Base-by-base conservation (phyloP, 176 grass and related monocot species). In the Dactylis glomerata region DNA sequence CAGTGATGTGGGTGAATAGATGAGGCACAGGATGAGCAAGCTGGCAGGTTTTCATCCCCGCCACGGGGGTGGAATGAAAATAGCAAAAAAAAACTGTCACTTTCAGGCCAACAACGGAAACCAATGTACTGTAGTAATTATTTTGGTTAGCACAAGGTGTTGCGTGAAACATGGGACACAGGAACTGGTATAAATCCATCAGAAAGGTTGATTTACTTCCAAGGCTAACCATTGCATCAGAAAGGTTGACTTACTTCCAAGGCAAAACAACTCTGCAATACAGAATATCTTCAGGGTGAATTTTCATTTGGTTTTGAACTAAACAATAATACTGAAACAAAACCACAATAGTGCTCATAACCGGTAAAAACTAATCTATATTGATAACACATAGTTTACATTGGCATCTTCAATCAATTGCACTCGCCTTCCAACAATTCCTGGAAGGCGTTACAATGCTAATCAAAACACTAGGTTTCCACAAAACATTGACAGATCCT, bases 401-500 rank as follows among this genome's bases (percentile, higher is more conserved):
- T 46, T 67, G 45, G 33, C 7, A 56, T 17, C 44, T 68, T 52
- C 30, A 68, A 79, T 37, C 85, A 22, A 47, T 87, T 83, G 79
- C 80, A 86, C 2, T 23, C 33, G 46, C 49, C 67, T 83, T 79
- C 65, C 80, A 90, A 30, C 63, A 79, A 83, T 80, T 79, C 37
- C 66, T 49, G 47, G 59, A 66, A 79, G 73, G 82, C 30, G 3
- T 79, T 65, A 4, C 3, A 73, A 73, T 31, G 26, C 42, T 73
- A 31, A 73, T 14, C 0, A 73, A 30, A 73, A 47, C 70, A 73
- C 44, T 73, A 73, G 24, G 24, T 30, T 46, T 13, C 42, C 15
- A 73, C 42, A 73, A 49, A 49, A 73, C 70, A 49, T 46, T 13
- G 41, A 86, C 79, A 83, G 79, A 66, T 46, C 40, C 78, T 86